Percentiles rank a stretch among this genome's conserved stretches.
Evolutionary conservation across 2,329 filamentous ascomycete species (phyloP).

Genomic region (Beauveria scarabaeidicola): DNA sequence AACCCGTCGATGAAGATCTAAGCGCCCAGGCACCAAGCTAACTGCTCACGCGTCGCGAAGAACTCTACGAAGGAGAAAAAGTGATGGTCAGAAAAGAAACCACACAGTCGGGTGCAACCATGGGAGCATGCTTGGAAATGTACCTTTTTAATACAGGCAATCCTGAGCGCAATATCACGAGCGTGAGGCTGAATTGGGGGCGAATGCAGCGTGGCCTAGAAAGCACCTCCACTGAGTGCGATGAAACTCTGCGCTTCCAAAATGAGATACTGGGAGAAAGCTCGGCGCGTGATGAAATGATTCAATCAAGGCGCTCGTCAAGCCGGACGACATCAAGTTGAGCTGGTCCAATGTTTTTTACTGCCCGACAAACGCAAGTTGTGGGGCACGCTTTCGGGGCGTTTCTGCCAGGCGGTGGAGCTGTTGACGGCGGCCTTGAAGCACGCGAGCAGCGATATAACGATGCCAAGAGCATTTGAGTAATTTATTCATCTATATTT

Average conservation of each 20-base stretch:
- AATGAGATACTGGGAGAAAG: too few species aligned
- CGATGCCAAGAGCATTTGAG: background rate
- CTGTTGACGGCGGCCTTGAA: background rate
- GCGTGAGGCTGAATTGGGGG: background rate
- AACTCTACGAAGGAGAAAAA: background rate
- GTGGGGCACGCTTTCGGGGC: background rate
- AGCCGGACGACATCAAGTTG: background rate
- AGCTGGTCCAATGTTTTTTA: background rate
- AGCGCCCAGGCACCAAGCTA: background rate
- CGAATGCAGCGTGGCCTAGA: background rate
- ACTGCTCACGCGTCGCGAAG: background rate
- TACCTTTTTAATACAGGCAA: background rate
- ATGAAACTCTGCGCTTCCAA: background rate
- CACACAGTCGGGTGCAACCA: too few species aligned
- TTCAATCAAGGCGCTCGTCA: background rate
- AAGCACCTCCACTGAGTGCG: background rate
- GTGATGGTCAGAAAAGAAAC: background rate
- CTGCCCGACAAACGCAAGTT: background rate
- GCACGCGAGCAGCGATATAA: background rate
- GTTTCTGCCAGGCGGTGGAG: slow-evolving; percentile 10
- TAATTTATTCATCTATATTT: background rate
- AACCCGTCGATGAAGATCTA: background rate
- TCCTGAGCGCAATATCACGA: background rate
- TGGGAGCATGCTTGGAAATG: background rate
- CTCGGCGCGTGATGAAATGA: background rate